Evolutionary conservation across 495 filamentous ascomycete genomes (phyloP).

Genomic region (Parachaetomium inaequale): DNA sequence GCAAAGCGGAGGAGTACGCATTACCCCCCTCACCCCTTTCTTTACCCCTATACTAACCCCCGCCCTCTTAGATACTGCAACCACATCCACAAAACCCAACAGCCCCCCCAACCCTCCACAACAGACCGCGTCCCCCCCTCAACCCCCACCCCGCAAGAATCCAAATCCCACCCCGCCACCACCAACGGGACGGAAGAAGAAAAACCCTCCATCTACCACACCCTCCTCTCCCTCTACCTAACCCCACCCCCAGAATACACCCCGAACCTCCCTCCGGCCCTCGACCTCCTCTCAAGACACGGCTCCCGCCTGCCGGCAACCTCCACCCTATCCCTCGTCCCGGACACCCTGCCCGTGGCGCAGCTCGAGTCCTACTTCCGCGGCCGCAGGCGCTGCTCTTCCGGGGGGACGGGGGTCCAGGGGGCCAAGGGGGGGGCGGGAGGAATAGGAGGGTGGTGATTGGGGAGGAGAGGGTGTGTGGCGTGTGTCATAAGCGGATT

Average conservation of each 20-base stretch:
- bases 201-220: constrained; percentile 79
- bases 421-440: constrained; percentile 39
- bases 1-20: constrained; percentile 86
- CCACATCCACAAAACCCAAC: constrained; percentile 63
- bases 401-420: constrained; percentile 59
- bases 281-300: constrained; percentile 84
- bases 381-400: constrained; percentile 73
- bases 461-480: constrained; percentile 81
- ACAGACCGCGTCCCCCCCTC: no score
- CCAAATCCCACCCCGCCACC: constrained; percentile 36
- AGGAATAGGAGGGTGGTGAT: constrained; percentile 74
- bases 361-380: constrained; percentile 90
- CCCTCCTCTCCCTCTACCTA: constrained; percentile 85
- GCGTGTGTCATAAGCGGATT: constrained; percentile 86
- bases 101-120: constrained; percentile 28
- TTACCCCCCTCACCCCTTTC: background rate
- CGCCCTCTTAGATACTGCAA: constrained; percentile 72
- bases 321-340: constrained; percentile 81
- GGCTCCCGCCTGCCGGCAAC: constrained; percentile 86
- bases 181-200: constrained; percentile 37
- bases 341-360: constrained; percentile 67
- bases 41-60: constrained; percentile 4
- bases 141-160: constrained; percentile 49
- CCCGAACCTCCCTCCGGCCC: constrained; percentile 71
- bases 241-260: constrained; percentile 58